Conservation (phyloP, 2,329 filamentous ascomycete species). For the Sphaerostilbella broomeana region DNA sequence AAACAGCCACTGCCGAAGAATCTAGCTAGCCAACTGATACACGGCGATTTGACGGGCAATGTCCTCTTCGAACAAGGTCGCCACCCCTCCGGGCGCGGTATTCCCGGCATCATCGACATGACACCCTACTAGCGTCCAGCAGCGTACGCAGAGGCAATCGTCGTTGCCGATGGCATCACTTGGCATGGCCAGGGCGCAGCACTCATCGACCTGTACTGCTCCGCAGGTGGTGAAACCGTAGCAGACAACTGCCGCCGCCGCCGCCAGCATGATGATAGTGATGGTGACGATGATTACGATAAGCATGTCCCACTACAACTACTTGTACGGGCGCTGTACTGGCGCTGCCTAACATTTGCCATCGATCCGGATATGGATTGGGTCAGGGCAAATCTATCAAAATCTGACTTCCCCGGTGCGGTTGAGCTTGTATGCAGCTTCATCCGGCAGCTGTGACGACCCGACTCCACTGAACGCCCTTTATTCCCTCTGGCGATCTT, state of each 20-base stretch:
- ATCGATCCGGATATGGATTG: conserved; percentile 9
- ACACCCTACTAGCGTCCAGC: conserved; percentile 13
- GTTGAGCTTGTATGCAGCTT: neutral
- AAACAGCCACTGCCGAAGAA: too few species aligned
- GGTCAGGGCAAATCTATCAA: neutral
- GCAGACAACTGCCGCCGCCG: too few species aligned
- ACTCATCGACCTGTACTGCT: conserved; percentile 11
- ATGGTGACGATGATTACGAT: too few species aligned
- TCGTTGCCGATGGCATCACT: conserved; percentile 12
- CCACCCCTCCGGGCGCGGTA: too few species aligned
- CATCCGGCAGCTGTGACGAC: too few species aligned
- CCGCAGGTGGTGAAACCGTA: too few species aligned
- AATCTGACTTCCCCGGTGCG: neutral
- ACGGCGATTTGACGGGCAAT: too few species aligned
- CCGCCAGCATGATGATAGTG: too few species aligned
- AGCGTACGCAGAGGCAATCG: conserved; percentile 11
- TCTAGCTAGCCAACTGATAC: too few species aligned
- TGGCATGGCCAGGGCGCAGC: conserved; percentile 7
- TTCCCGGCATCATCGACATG: conserved; percentile 15
- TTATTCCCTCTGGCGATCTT: too few species aligned
- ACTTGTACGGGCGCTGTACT: conserved; percentile 11
- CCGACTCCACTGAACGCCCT: too few species aligned
- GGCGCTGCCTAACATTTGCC: conserved; percentile 9
- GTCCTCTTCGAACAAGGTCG: too few species aligned
- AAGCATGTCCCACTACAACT: conserved; percentile 11